phyloP scores from a whole-genome alignment of 31 red algal genomes.

The Porphyra umbilicalis region DNA sequence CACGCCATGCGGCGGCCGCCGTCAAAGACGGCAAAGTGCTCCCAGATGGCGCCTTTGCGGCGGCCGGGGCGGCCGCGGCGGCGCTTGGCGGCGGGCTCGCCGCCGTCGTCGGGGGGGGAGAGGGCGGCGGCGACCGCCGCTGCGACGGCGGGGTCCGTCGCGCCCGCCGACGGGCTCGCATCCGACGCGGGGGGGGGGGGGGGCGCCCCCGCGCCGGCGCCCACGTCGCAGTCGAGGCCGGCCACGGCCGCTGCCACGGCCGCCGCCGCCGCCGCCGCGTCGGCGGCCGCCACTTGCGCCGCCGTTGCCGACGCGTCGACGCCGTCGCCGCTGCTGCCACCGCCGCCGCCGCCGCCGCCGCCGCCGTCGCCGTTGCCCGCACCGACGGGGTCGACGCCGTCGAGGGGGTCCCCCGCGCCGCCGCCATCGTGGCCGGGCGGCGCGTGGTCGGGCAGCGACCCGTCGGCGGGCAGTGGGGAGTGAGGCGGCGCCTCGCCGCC shows the following conservation, averaged over 20 bases:
- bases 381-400: not conserved
- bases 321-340: not conserved
- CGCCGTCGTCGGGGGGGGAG: not conserved
- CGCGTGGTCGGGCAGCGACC: too few species aligned
- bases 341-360: not conserved
- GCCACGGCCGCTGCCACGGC: not conserved
- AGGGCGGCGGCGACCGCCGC: not conserved
- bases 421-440: too few species aligned
- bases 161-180: not conserved
- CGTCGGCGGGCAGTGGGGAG: too few species aligned
- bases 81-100: not conserved
- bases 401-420: not conserved
- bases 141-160: not conserved
- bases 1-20: not conserved
- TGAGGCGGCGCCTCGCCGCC: too few species aligned
- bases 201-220: not conserved
- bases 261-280: not conserved
- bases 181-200: not conserved
- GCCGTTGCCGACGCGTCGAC: not conserved
- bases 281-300: not conserved
- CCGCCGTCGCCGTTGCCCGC: not conserved
- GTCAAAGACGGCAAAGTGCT: not conserved
- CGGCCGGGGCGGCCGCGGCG: not conserved
- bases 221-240: not conserved
- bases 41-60: not conserved